These are phyloP conservation scores for Furcasterigmium sp. DNA, from an alignment of 2,329 filamentous ascomycete genomes.

Conservation along the genomic window DNA sequence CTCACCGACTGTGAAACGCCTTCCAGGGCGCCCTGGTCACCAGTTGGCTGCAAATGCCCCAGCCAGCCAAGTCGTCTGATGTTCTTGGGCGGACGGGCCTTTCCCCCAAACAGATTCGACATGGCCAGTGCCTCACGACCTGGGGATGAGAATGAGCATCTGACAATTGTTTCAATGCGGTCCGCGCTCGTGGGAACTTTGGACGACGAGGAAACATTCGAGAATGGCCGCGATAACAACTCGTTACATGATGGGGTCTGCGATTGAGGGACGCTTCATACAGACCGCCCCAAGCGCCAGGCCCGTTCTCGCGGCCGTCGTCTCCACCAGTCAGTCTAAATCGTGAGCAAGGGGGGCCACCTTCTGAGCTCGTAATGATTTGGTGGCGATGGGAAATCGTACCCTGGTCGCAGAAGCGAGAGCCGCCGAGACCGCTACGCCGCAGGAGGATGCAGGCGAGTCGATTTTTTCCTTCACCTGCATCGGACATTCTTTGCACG, in stretches of 20 bases:
- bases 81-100: not conserved
- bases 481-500: too few relatives aligned
- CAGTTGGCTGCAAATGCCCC: constrained; percentile 7
- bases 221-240: not conserved
- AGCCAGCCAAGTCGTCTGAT: constrained; percentile 8
- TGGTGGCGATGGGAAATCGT: too few relatives aligned
- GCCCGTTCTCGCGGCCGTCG: not conserved
- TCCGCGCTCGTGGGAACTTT: constrained; percentile 4
- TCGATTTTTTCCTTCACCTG: too few relatives aligned
- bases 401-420: too few relatives aligned
- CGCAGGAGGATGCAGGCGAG: too few relatives aligned
- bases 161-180: constrained; percentile 3
- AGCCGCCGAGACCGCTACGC: too few relatives aligned
- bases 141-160: not conserved
- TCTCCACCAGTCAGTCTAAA: not conserved
- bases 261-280: too few relatives aligned
- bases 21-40: constrained; percentile 8
- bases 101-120: constrained; percentile 10
- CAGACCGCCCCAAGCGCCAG: not conserved
- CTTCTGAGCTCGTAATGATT: too few relatives aligned
- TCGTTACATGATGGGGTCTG: too few relatives aligned
- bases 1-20: constrained; percentile 2
- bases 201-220: not conserved
- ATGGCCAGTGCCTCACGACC: constrained; percentile 8
- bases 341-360: too few relatives aligned